A percentile compares a stretch with the other conserved stretches of the same genome.
These are phyloP conservation scores for Phytophthora syringae DNA, from an alignment of 352 stramenopile species.

Conservation along the genomic window DNA sequence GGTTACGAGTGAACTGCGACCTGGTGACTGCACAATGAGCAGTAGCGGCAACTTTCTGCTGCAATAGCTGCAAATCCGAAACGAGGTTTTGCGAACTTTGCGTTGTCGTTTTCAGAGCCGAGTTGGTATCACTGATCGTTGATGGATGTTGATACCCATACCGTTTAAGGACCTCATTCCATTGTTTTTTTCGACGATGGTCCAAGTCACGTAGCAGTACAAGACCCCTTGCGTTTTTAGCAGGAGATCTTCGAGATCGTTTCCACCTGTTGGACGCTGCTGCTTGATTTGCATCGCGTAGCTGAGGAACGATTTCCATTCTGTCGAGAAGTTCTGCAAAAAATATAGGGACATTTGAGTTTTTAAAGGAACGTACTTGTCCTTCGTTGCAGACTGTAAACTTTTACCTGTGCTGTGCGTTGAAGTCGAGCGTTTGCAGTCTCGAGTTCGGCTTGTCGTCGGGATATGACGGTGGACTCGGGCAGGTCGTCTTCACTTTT, in stretches of 20 bases:
- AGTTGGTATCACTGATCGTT: background rate
- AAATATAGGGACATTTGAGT: no score
- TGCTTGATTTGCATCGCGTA: constrained; percentile 59
- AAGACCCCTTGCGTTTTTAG: constrained; percentile 60
- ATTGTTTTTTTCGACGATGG: constrained; percentile 40
- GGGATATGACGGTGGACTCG: constrained; percentile 24
- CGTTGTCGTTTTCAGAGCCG: background rate
- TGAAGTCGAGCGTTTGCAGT: constrained; percentile 43
- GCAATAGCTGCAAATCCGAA: constrained; percentile 20
- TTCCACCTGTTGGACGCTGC: constrained; percentile 10
- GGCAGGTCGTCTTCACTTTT: constrained; percentile 17
- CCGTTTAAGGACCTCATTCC: constrained; percentile 35
- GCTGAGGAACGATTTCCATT: constrained; percentile 66
- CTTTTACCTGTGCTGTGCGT: constrained; percentile 51
- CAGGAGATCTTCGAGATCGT: constrained; percentile 52
- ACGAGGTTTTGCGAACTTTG: constrained; percentile 7
- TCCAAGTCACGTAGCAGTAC: constrained; percentile 59
- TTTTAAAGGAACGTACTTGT: background rate
- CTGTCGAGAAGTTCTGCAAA: constrained; percentile 55
- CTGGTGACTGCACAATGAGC: constrained; percentile 19
- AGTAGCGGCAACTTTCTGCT: constrained; percentile 19
- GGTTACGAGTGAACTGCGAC: constrained; percentile 5
- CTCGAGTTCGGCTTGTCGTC: constrained; percentile 40
- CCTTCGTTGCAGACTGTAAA: background rate
- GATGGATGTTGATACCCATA: constrained; percentile 38